phyloP scores from a whole-genome alignment of 371 early-diverging fungal genomes.

The Sporodiniella umbellata region DNA sequence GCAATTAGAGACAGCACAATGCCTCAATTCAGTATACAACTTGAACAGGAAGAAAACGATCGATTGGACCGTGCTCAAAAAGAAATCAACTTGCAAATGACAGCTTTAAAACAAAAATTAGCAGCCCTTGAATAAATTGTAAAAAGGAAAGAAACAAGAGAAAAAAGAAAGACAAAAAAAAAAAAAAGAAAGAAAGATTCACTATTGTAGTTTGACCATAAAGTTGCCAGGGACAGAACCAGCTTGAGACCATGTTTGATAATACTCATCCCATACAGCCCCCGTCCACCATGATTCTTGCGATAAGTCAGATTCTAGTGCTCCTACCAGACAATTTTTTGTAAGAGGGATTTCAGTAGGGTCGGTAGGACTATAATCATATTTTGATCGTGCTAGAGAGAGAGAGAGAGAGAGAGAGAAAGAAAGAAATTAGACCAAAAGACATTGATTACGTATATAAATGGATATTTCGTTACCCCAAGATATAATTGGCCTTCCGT shows the following conservation, averaged over 20 bases:
- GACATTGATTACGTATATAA: no score
- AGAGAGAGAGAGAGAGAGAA: no score
- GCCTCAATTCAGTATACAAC: conserved; percentile 53
- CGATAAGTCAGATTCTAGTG: conserved; percentile 11
- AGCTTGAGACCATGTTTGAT: conserved; percentile 13
- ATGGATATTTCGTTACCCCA: no score
- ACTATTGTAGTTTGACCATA: conserved; percentile 6
- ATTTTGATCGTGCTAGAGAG: conserved; percentile 41
- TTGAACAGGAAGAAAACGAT: conserved; percentile 67
- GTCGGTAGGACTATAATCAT: conserved; percentile 30
- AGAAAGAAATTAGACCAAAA: no score
- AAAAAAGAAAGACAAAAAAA: no score
- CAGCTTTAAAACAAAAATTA: conserved; percentile 50
- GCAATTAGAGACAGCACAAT: conserved; percentile 25
- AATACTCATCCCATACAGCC: conserved; percentile 14
- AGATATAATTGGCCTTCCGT: conserved; percentile 32
- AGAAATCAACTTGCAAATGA: conserved; percentile 60
- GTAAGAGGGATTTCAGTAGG: conserved; percentile 29
- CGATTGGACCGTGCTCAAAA: conserved; percentile 55
- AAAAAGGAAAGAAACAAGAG: no score
- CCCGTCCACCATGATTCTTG: conserved; percentile 22
- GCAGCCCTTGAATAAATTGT: conserved; percentile 19
- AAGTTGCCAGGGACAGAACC: conserved; percentile 20
- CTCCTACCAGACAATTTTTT: conserved; percentile 13
- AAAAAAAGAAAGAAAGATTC: background rate